These are phyloP conservation scores for Paratinospora sagittata DNA, from an alignment of 164 flowering plant species.

Conservation along the genomic window DNA sequence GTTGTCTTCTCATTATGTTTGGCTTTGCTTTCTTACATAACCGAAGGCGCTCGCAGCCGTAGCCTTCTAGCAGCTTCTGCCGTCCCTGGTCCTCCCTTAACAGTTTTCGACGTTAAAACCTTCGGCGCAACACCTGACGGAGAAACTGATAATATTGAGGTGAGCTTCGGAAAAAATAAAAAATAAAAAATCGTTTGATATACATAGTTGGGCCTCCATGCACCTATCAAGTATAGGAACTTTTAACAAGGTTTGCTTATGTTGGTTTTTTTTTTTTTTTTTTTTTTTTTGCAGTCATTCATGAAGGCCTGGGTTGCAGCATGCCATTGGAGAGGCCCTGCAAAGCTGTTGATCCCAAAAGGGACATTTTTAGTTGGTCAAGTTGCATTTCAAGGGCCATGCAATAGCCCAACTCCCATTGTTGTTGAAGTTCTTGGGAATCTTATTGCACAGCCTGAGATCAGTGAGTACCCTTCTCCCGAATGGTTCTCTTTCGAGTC, in stretches of 20 bases:
- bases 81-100: slow-evolving; percentile 13
- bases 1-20: background rate
- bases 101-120: slow-evolving; percentile 26
- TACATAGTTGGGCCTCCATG: too few relatives aligned
- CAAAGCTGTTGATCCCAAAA: slow-evolving; percentile 36
- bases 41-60: background rate
- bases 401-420: slow-evolving; percentile 28
- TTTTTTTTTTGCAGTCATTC: slow-evolving; percentile 31
- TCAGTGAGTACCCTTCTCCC: slow-evolving; percentile 22
- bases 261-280: too few relatives aligned
- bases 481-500: slow-evolving; percentile 38
- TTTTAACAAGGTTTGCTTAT: too few relatives aligned
- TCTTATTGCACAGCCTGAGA: slow-evolving; percentile 28
- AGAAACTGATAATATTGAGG: slow-evolving; percentile 25
- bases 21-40: background rate
- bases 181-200: too few relatives aligned
- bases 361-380: slow-evolving; percentile 35
- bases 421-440: slow-evolving; percentile 42
- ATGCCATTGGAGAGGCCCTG: slow-evolving; percentile 22
- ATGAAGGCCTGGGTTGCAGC: slow-evolving; percentile 40
- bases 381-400: slow-evolving; percentile 42
- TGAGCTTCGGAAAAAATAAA: too few relatives aligned
- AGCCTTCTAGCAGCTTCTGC: background rate
- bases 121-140: slow-evolving; percentile 34
- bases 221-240: too few relatives aligned